These are phyloP conservation scores for Oryza officinalis DNA, from an alignment of 176 grass and related monocot genomes.

Conservation along the genomic window DNA sequence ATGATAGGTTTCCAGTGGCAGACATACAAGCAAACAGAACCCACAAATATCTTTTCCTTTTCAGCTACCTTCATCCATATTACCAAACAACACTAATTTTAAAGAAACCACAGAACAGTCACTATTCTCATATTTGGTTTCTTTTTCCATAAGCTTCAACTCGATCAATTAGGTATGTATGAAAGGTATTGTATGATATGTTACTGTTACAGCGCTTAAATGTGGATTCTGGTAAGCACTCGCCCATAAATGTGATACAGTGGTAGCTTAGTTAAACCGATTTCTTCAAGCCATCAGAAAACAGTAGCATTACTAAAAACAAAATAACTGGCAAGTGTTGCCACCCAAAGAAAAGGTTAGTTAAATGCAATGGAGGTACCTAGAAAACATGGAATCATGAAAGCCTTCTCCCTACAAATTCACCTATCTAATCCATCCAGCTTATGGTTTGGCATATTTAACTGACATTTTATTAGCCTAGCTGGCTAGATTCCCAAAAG, in stretches of 20 bases:
- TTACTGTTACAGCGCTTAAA: background rate
- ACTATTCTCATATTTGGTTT: background rate
- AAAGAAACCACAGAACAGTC: background rate
- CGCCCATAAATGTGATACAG: background rate
- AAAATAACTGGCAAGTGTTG: background rate
- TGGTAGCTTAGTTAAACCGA: background rate
- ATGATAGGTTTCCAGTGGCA: background rate
- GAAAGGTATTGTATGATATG: background rate
- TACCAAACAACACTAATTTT: slow-evolving; percentile 5
- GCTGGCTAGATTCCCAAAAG: background rate
- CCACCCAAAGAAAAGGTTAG: background rate
- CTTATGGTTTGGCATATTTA: slow-evolving; percentile 20
- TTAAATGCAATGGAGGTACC: background rate
- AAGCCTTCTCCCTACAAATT: background rate
- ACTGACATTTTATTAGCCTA: slow-evolving; percentile 6
- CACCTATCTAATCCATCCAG: background rate
- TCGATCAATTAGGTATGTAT: background rate
- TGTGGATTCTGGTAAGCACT: background rate
- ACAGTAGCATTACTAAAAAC: background rate
- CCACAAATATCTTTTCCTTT: background rate
- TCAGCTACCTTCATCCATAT: background rate
- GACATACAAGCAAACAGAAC: background rate
- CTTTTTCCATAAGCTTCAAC: slow-evolving; percentile 1
- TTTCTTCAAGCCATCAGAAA: background rate
- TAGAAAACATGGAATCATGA: background rate